These are phyloP conservation scores for Abrus precatorius DNA, from an alignment of 306 rosid genomes.

Conservation along the genomic window DNA sequence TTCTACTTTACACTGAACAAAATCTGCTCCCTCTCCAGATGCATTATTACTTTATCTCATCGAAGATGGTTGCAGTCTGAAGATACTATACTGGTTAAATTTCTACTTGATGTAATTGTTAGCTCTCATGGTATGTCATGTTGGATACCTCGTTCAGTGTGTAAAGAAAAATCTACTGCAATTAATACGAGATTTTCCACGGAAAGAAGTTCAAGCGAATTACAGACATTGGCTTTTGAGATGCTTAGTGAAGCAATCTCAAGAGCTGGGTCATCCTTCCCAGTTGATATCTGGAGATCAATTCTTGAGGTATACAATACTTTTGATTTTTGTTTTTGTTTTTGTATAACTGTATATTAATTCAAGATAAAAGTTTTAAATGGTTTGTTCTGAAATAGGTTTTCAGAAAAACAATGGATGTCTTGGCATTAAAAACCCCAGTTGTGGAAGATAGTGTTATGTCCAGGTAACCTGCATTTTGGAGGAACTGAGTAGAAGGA, in stretches of 20 bases:
- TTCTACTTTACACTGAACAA: constrained; percentile 34
- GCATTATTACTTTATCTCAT: constrained; percentile 54
- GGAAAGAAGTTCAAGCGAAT: constrained; percentile 67
- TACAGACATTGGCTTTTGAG: constrained; percentile 71
- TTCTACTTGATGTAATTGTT: constrained; percentile 72
- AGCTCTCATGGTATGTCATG: constrained; percentile 59
- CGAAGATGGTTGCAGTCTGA: constrained; percentile 64
- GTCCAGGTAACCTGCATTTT: constrained; percentile 68
- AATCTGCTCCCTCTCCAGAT: constrained; percentile 57
- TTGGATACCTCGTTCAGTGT: constrained; percentile 46
- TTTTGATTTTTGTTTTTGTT: constrained; percentile 24
- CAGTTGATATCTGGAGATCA: constrained; percentile 78
- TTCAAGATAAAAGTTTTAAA: constrained; percentile 40
- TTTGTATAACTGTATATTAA: neutral
- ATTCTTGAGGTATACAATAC: constrained; percentile 67
- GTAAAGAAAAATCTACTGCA: constrained; percentile 53
- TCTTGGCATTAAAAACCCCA: constrained; percentile 65
- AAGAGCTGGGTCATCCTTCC: constrained; percentile 67
- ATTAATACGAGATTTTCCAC: constrained; percentile 54
- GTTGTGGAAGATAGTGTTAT: constrained; percentile 68
- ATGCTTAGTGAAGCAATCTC: constrained; percentile 80
- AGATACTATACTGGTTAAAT: constrained; percentile 68
- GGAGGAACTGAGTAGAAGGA: constrained; percentile 37
- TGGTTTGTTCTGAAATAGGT: constrained; percentile 59
- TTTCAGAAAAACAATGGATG: constrained; percentile 85